Base-by-base conservation (phyloP, 805 yeast genomes). In the Myxozyma lipomycoides region DNA sequence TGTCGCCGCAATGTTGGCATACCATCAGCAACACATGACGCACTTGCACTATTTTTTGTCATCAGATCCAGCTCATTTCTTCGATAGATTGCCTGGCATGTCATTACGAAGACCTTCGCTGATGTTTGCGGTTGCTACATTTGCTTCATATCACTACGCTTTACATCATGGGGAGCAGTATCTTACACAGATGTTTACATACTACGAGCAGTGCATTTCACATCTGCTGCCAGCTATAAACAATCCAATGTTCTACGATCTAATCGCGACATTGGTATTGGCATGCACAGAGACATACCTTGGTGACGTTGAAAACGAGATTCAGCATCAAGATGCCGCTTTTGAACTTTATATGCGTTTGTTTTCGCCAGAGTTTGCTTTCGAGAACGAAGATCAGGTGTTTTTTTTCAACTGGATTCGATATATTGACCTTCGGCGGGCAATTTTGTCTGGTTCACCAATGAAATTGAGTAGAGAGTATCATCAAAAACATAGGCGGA, bases 151-250 rank as follows among this genome's bases (percentile, higher is more conserved):
- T 15, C 79, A 76, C 55, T 64, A 74, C 49, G 53, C 74, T 40
- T 68, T 73, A 46, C 70, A 81, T 58, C 81, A 78, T 50, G 81
- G 81, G 5, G 81, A 76, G 56, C 66, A 80, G 49, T 76, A 66
- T 56, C 75, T 72, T 3, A 49, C 42, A 25, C 70, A 73, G 15
- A 50, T 53, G 55, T 53, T 53, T 40, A 40, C 45, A 35, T 50
- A 46, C 40, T 53, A 53, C 42, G 58, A 53, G 23, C 36, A 40
- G 35, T 49, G 48, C 18, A 26, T 53, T 17, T 26, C 12, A 9
- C 32, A 25, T 30, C 49, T 53, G 7, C 51, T 25, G 17, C 10
- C 43, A 10, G 58, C 46, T 2, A 30, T 53, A 18, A 39, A 40
- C 7, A 18, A 30, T 9, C 55, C 58, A 9, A 44, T 43, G 25